phyloP scores from a whole-genome alignment of 768 basidiomycete species.

The Termitomyces sp. region DNA sequence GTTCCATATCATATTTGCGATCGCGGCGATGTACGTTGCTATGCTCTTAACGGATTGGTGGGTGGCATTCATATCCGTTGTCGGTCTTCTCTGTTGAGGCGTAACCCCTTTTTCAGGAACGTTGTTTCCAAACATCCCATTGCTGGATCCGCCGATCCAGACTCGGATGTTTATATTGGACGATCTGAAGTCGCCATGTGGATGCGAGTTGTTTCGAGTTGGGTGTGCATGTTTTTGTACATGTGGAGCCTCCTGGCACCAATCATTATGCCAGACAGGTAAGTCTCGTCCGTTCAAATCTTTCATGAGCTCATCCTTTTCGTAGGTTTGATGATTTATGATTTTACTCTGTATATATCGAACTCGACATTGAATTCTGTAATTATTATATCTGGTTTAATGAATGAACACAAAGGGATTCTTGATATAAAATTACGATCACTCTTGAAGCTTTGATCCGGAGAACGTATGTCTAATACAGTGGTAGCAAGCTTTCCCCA shows the following conservation, averaged over 20 bases:
- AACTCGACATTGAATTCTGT: neutral
- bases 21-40: constrained; percentile 96
- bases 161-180: constrained; percentile 84
- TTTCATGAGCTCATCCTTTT: neutral
- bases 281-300: constrained; percentile 18
- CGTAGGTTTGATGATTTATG: constrained; percentile 20
- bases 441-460: no score
- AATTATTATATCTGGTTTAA: neutral
- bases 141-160: constrained; percentile 41
- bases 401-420: neutral
- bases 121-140: constrained; percentile 56
- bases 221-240: constrained; percentile 86
- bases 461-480: no score
- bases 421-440: neutral
- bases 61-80: constrained; percentile 21
- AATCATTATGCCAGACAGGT: constrained; percentile 88
- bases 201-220: constrained; percentile 96
- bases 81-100: neutral
- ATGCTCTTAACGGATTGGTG: constrained; percentile 97
- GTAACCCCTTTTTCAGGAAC: constrained; percentile 47
- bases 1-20: constrained; percentile 97
- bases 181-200: constrained; percentile 97
- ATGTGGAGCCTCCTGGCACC: constrained; percentile 88
- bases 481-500: no score
- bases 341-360: neutral